Evolutionary conservation across 169 alveolate species (phyloP).

Genomic region (Eimeria praecox): DNA sequence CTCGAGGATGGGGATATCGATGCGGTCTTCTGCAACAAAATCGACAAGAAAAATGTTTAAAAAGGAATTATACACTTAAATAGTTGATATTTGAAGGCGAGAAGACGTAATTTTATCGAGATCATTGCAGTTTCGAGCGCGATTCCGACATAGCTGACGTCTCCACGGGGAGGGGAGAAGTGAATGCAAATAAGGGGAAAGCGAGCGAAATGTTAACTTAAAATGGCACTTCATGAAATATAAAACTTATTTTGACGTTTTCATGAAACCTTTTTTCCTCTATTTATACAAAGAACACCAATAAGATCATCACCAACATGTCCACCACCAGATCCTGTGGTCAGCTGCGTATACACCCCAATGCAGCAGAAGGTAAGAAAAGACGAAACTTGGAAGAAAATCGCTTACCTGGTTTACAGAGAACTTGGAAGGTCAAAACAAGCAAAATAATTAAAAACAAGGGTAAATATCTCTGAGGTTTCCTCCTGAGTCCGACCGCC

Average conservation of each 20-base stretch:
- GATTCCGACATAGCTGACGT: background rate
- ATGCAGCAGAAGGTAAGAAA: background rate
- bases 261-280: background rate
- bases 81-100: background rate
- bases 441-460: background rate
- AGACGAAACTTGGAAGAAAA: background rate
- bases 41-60: background rate
- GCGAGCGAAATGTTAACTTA: background rate
- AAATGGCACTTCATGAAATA: background rate
- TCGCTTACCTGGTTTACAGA: background rate
- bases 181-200: background rate
- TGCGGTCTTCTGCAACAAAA: conserved; percentile 15
- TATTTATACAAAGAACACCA: too few species aligned
- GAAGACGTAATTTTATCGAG: background rate
- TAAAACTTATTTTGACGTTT: background rate
- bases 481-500: background rate
- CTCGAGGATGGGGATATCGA: conserved; percentile 1
- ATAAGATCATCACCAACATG: background rate
- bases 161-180: background rate
- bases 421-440: background rate
- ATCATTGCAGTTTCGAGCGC: background rate
- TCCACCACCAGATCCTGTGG: background rate
- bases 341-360: background rate
- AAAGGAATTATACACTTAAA: background rate
- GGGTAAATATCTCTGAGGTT: background rate